Base-by-base conservation (phyloP, 371 early-diverging fungal genomes). In the Smittium culicis region DNA sequence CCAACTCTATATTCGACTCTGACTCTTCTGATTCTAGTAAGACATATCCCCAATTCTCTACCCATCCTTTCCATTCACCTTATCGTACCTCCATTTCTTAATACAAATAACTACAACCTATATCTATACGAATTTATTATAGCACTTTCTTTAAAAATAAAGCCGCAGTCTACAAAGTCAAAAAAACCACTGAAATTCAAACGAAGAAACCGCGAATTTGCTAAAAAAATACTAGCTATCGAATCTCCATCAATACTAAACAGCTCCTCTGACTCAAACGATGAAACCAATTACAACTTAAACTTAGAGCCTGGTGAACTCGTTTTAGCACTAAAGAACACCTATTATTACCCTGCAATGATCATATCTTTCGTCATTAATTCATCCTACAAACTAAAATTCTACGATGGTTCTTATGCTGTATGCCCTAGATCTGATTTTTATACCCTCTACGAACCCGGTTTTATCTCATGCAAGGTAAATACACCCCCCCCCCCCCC, bases 301-400 rank as follows among this genome's bases (percentile, higher is more conserved):
- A 33, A 30, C 33, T n/a, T 34, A 32, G 63, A 34, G 17, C 63
- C 63, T 34, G 63, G 63, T 5, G 63, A 63, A 33, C n/a, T 63
- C 11, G 33, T 63, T 63, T 33, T 63, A n/a, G 63, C 63, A 63
- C 17, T 30, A 31, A 31, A 63, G 14, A 63, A 31, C 31, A 27
- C 31, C 5, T 63, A 30, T 32, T 63, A 63, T n/a, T 63, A 63
- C 63, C 63, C 63, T 8, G 63, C 31, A 31, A 63, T 34, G 33
- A 35, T 63, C 2, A n/a, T 63, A 2, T 32, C n/a, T 45, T 20
- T 45, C 5, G 5, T 45, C 5, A 45, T 11, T 11, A 45, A 20
- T 11, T 11, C 5, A 5, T 5, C 20, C 20, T 45, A 45, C 45
- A 45, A 45, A 45, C 20, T 45, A 45, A 45, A 45, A 45, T 45